phyloP scores from a whole-genome alignment of 208 protist genomes.

The Zelonia costaricensis region DNA sequence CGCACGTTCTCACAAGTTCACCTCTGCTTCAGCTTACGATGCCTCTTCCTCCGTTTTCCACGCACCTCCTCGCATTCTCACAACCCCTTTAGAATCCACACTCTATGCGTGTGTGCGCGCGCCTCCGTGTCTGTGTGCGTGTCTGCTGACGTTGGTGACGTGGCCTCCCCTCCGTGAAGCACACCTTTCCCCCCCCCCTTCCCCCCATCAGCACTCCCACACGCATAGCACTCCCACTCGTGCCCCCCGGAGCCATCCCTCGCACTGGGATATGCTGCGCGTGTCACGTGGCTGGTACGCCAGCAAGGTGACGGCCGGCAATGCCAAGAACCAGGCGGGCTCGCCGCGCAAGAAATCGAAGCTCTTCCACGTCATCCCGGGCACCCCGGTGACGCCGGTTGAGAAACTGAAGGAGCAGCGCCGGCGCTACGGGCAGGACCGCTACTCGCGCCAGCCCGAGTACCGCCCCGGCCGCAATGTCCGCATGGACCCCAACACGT shows the following conservation, averaged over 20 bases:
- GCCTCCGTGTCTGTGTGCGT: not conserved
- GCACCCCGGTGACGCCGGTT: constrained; percentile 69
- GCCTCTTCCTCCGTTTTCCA: too few species aligned
- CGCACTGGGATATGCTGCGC: too few species aligned
- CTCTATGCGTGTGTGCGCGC: not conserved
- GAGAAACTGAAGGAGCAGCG: constrained; percentile 87
- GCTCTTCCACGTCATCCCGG: constrained; percentile 75
- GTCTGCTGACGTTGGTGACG: too few species aligned
- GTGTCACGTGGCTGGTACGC: constrained; percentile 26
- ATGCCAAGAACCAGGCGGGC: constrained; percentile 81
- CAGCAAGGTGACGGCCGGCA: constrained; percentile 83
- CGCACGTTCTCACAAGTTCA: not conserved
- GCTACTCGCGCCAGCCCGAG: constrained; percentile 72
- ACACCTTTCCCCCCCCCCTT: not conserved
- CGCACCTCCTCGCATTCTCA: too few species aligned
- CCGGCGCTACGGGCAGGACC: constrained; percentile 73
- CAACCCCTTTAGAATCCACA: too few species aligned
- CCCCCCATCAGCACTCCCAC: too few species aligned
- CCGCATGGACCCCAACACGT: constrained; percentile 80
- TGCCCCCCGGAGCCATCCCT: too few species aligned
- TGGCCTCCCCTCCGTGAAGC: not conserved
- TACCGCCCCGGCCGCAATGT: constrained; percentile 78
- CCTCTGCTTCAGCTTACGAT: too few species aligned
- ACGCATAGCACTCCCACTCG: too few species aligned
- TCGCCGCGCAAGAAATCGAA: constrained; percentile 60